Conservation (phyloP, 1,284 basidiomycete species). For the Phlebopus sp. region DNA sequence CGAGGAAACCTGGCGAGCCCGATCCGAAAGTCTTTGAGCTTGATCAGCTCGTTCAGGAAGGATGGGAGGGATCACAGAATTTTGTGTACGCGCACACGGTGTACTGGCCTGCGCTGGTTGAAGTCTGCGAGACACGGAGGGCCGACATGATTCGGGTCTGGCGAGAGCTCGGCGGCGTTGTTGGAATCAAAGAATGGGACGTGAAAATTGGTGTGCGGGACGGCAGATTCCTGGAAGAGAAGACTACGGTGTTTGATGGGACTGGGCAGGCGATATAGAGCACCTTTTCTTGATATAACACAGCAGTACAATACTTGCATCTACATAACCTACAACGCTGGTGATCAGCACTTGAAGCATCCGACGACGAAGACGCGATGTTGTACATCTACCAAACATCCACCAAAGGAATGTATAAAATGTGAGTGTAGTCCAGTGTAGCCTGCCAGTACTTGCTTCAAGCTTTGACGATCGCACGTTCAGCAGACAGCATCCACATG, state of each 20-base stretch:
- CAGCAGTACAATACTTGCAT: too few species aligned
- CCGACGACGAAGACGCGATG: too few species aligned
- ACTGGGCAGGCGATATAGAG: constrained; percentile 13
- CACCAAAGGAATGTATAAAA: too few species aligned
- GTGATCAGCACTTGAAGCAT: too few species aligned
- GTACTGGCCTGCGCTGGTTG: constrained; percentile 70
- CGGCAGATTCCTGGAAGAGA: background rate
- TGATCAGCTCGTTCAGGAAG: constrained; percentile 55
- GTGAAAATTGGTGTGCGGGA: constrained; percentile 25
- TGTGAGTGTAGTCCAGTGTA: too few species aligned
- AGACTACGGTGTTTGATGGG: background rate
- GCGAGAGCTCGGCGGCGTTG: constrained; percentile 57
- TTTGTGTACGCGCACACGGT: constrained; percentile 71
- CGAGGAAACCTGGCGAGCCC: constrained; percentile 24
- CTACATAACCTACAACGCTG: too few species aligned
- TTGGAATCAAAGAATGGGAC: constrained; percentile 75
- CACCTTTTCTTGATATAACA: too few species aligned
- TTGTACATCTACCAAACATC: too few species aligned
- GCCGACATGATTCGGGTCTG: constrained; percentile 56
- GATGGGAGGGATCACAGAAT: constrained; percentile 59
- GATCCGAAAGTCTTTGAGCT: constrained; percentile 57
- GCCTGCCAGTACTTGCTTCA: too few species aligned
- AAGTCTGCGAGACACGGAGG: constrained; percentile 51
- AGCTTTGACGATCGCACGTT: too few species aligned
- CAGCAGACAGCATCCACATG: too few species aligned